Evolutionary conservation across 2,329 filamentous ascomycete species (phyloP), one percentile per base, ranked within the genome.

Genomic region (Lachnellula cervina): DNA sequence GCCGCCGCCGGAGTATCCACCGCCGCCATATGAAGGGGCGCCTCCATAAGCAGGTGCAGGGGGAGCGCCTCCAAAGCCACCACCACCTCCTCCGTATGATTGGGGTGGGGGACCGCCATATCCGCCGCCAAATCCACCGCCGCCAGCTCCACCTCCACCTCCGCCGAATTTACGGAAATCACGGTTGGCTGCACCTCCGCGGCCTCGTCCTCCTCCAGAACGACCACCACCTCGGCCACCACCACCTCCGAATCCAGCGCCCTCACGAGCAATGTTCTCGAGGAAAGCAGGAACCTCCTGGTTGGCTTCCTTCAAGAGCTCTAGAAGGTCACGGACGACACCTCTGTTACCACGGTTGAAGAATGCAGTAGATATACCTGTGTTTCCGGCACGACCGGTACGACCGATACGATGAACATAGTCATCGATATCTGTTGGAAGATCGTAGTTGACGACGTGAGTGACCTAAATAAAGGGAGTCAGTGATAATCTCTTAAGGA

Each of bases 341-440:
- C 94, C 94, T 69, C 94, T 90, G 82, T 99, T 99, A 70, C 93
- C 93, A 71, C 94, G 93, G 84, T 99, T 99, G 87, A 99, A 97
- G 83, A 99, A 99, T 55, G 94, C 94, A 66, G 94, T 99, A 5
- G 94, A 90, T 65, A 96, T 87, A 87, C 94, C 94, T 68, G 93
- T 97, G 81, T 99, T 99, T 74, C 94, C 94, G 64, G 94, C 94
- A 90, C 94, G 94, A 72, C 94, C 94, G 63, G 94, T 99, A 93
- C 94, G 94, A 87, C 94, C 94, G 70, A 99, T 99, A 74, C 94
- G 90, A 77, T 99, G 94, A 57, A 99, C 94, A 67, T 99, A 99
- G 76, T 97, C 94, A 69, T 97, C 94, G 68, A 97, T 96, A 70
- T 97, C 94, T 55, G 92, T 97, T 49, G 94, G 94, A n/a, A 99